A percentile compares a stretch with the other conserved stretches of the same genome.
These are phyloP conservation scores for Arthroderma sp. DNA, from an alignment of 2,329 filamentous ascomycete species.

Conservation along the genomic window DNA sequence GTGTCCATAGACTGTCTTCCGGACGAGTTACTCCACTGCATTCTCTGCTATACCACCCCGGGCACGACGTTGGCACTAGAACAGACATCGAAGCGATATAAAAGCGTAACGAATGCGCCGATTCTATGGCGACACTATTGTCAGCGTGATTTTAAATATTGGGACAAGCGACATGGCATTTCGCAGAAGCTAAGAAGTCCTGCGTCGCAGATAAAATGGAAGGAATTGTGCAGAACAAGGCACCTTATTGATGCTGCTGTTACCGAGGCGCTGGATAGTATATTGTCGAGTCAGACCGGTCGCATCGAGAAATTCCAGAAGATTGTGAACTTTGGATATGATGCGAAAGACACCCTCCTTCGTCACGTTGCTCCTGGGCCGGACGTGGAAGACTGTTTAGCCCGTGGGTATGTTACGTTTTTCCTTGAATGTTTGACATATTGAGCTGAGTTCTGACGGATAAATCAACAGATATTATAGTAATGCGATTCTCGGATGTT, in stretches of 20 bases:
- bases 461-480: constrained; percentile 54
- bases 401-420: constrained; percentile 29
- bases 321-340: constrained; percentile 64
- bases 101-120: constrained; percentile 54
- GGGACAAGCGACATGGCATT: constrained; percentile 56
- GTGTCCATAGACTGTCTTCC: constrained; percentile 39
- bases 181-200: constrained; percentile 40
- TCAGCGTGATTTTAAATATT: constrained; percentile 54
- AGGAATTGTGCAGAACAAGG: constrained; percentile 48
- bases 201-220: constrained; percentile 58
- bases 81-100: constrained; percentile 50
- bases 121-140: constrained; percentile 75
- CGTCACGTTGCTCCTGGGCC: constrained; percentile 49
- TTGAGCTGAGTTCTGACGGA: constrained; percentile 2
- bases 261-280: constrained; percentile 47
- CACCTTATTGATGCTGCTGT: constrained; percentile 40
- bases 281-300: constrained; percentile 57
- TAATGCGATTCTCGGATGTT: constrained; percentile 58
- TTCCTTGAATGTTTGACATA: constrained; percentile 7
- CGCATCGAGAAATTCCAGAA: constrained; percentile 56
- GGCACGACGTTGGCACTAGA: constrained; percentile 39
- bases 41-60: constrained; percentile 52
- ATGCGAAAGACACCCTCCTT: constrained; percentile 74
- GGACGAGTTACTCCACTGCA: constrained; percentile 71
- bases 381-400: constrained; percentile 58